Evolutionary conservation across 495 filamentous ascomycete genomes (phyloP).

Genomic region (Penicillium salamii): DNA sequence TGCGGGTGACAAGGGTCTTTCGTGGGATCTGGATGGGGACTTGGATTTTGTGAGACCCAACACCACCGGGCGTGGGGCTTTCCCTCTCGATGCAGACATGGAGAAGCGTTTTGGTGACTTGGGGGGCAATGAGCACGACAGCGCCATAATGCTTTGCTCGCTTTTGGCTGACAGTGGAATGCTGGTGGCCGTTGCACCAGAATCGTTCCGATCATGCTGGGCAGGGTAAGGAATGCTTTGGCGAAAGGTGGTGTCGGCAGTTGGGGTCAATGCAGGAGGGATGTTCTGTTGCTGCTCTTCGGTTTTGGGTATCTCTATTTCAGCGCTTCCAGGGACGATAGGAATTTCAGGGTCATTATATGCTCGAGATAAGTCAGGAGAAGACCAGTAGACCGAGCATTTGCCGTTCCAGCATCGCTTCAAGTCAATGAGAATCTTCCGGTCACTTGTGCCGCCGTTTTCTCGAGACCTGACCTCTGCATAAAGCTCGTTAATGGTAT

Average conservation of each 20-base stretch:
- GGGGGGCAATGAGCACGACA: conserved; percentile 82
- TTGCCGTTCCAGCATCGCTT: conserved; percentile 97
- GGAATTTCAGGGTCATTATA: conserved; percentile 60
- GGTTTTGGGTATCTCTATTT: conserved; percentile 14
- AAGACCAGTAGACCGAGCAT: conserved; percentile 86
- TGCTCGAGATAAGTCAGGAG: conserved; percentile 53
- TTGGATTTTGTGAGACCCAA: conserved; percentile 23
- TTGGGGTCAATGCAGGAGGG: conserved; percentile 1
- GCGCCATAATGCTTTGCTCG: conserved; percentile 60
- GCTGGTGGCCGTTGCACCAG: conserved; percentile 43
- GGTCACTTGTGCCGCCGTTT: conserved; percentile 64
- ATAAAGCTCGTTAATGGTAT: conserved; percentile 74
- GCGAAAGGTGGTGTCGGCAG: conserved; percentile 27
- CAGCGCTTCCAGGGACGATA: conserved; percentile 70
- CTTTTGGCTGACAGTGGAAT: conserved; percentile 47
- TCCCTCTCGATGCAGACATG: conserved; percentile 36
- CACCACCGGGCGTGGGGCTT: conserved; percentile 64
- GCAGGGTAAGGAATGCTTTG: conserved; percentile 20
- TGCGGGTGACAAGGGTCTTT: conserved; percentile 19
- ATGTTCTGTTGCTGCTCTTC: conserved; percentile 16
- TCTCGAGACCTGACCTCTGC: conserved; percentile 53
- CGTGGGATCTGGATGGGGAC: conserved; percentile 16
- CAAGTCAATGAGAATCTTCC: conserved; percentile 89
- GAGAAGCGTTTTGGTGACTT: conserved; percentile 51
- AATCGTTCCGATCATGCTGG: conserved; percentile 45